Percentiles rank a stretch among this genome's conserved stretches.
Conservation (phyloP, 1,139 yeast species). For the Arxiozyma telluris region DNA sequence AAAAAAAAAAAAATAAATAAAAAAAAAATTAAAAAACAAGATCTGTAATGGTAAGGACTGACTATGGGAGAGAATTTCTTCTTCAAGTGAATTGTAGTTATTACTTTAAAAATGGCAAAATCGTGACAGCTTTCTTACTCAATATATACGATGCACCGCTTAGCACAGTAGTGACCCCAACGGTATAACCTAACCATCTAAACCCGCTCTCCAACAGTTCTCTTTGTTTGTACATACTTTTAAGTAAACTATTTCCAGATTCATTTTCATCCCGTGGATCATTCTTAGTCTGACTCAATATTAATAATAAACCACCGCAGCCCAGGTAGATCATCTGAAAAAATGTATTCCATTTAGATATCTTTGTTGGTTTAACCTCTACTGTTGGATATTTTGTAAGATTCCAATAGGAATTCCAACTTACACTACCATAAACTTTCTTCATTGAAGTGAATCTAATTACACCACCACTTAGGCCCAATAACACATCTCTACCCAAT, state of each 20-base stretch:
- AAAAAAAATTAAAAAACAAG: too few species aligned
- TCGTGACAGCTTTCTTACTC: constrained; percentile 53
- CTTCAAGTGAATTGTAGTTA: background rate
- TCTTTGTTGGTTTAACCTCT: constrained; percentile 79
- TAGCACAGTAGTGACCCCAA: constrained; percentile 65
- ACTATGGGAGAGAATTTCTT: background rate
- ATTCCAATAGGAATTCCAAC: constrained; percentile 65
- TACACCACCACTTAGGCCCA: constrained; percentile 68
- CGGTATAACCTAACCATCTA: constrained; percentile 44
- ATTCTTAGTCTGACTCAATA: constrained; percentile 6
- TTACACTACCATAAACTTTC: constrained; percentile 45
- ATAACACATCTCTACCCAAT: constrained; percentile 72
- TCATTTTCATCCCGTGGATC: background rate
- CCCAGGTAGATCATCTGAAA: constrained; percentile 90
- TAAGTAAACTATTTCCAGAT: background rate
- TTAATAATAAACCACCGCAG: constrained; percentile 49
- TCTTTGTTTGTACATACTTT: background rate
- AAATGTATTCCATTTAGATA: constrained; percentile 83
- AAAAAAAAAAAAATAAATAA: too few species aligned
- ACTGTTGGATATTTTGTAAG: constrained; percentile 67
- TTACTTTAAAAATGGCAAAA: background rate
- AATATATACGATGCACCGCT: constrained; percentile 75
- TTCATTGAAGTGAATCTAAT: constrained; percentile 70
- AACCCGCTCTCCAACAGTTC: constrained; percentile 6
- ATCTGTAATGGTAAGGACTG: background rate